A percentile compares a stretch with the other conserved stretches of the same genome.
Evolutionary conservation across 169 alveolate species (phyloP).

Genomic region (Plasmodium gallinaceum): DNA sequence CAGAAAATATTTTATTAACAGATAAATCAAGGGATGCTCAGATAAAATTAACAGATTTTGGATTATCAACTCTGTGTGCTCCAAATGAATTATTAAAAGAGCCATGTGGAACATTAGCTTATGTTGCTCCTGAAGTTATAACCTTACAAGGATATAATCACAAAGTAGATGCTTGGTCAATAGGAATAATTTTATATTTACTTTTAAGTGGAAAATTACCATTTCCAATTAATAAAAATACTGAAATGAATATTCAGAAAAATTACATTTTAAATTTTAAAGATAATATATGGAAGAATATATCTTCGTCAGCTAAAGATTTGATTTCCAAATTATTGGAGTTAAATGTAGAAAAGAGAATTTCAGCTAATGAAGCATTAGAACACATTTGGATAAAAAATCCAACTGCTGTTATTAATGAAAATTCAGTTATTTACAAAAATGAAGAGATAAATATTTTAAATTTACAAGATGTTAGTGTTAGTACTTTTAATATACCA

Average conservation of each 20-base stretch:
- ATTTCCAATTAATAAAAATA: slow-evolving; percentile 87
- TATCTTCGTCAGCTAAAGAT: slow-evolving; percentile 89
- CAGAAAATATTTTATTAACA: slow-evolving; percentile 95
- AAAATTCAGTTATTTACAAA: slow-evolving; percentile 77
- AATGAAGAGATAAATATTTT: slow-evolving; percentile 69
- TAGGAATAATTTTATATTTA: slow-evolving; percentile 92
- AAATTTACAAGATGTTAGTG: slow-evolving; percentile 75
- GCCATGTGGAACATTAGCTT: slow-evolving; percentile 94
- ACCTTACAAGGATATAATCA: slow-evolving; percentile 92
- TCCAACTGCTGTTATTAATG: slow-evolving; percentile 89
- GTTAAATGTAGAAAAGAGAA: slow-evolving; percentile 83
- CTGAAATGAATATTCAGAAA: slow-evolving; percentile 72
- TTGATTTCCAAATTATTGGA: slow-evolving; percentile 80
- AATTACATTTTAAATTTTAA: slow-evolving; percentile 83
- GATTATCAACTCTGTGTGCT: slow-evolving; percentile 91
- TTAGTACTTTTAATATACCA: slow-evolving; percentile 77
- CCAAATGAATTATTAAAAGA: slow-evolving; percentile 91
- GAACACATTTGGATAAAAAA: slow-evolving; percentile 91
- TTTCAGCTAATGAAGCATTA: slow-evolving; percentile 89
- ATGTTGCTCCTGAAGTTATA: slow-evolving; percentile 94
- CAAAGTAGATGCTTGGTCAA: slow-evolving; percentile 93
- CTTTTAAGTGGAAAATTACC: slow-evolving; percentile 92
- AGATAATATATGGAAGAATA: slow-evolving; percentile 86
- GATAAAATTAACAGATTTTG: slow-evolving; percentile 96
- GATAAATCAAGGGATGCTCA: slow-evolving; percentile 92